Base-by-base conservation (phyloP, 2,329 filamentous ascomycete genomes). In the Beauveria asiatica region DNA sequence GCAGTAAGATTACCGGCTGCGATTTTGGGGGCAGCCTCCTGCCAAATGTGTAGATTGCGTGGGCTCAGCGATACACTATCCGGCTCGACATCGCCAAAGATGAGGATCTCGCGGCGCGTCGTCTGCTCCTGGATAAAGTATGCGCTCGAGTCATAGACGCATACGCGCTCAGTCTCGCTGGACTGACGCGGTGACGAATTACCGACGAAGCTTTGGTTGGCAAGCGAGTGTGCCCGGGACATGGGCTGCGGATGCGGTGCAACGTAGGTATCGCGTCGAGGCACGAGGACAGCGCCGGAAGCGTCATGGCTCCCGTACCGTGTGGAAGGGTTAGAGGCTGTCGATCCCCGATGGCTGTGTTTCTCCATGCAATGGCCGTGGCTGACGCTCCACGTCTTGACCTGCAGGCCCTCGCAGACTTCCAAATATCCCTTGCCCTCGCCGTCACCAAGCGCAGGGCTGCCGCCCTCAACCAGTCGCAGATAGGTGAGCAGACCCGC, bases 31-130 rank as follows among this genome's bases (percentile, higher is more conserved):
- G 92, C 93, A 0, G 93, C 93, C 68, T 94, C 89, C 65, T 84
- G 82, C 94, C 94, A 99, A 16, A 99, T 85, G 16, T 80, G 78
- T n/a, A 81, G 76, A 65, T 94, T 97, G 25, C 92, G 85, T 1
- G 93, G 92, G 1, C 84, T 87, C 2, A 93, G 74, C 0, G 91
- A 95, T 27, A 97, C 75, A 9, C 85, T 87, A 72, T 99, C 94
- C 0, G 94, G 92, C 70, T 99, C 94, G 42, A 97, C 90, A 65
- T 99, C 94, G 19, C 94, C 94, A 70, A 97, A 97, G 53, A 99
- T 89, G 62, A 99, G 83, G 3, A 97, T 83, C 73, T 99, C 93
- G 37, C 82, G 82, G 1, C 83, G 82, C 0, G 85, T 88, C 1
- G 76, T 70, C 39, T 87, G 78, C 62, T 94, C 89, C 42, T 90